phyloP scores from a whole-genome alignment of 129 eudicot species.

The Lonicera japonica region DNA sequence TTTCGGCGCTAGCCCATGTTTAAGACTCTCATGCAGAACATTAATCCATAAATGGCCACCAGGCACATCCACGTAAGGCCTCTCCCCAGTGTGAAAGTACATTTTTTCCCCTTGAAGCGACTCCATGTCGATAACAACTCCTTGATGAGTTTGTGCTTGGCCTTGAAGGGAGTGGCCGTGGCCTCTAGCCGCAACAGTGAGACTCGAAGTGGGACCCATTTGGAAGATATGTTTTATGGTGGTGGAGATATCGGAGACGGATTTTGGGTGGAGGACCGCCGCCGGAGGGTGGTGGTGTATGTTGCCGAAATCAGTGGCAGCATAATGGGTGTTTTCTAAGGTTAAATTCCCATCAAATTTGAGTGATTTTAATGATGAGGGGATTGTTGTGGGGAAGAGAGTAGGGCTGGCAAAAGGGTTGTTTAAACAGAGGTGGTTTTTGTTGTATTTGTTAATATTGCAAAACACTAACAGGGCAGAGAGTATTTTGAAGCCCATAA shows the following conservation, averaged over 20 bases:
- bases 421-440: background rate
- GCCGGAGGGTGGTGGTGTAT: conserved; percentile 55
- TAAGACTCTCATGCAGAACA: conserved; percentile 72
- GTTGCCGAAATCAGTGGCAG: conserved; percentile 89
- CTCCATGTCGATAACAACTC: conserved; percentile 74
- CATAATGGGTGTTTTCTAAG: conserved; percentile 47
- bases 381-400: conserved; percentile 22
- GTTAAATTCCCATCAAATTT: conserved; percentile 46
- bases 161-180: conserved; percentile 93
- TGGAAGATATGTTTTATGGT: conserved; percentile 43
- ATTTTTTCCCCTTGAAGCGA: conserved; percentile 48
- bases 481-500: conserved; percentile 34
- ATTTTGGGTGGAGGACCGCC: conserved; percentile 76
- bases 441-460: conserved; percentile 26
- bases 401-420: conserved; percentile 41
- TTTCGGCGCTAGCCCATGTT: conserved; percentile 82
- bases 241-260: conserved; percentile 67
- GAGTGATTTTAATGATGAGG: conserved; percentile 18
- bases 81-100: conserved; percentile 48
- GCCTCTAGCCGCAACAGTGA: conserved; percentile 84
- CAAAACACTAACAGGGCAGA: conserved; percentile 40
- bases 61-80: conserved; percentile 74
- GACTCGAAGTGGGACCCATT: conserved; percentile 57
- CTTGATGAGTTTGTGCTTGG: conserved; percentile 73
- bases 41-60: conserved; percentile 91